A percentile compares a stretch with the other conserved stretches of the same genome.
These are phyloP conservation scores for Umbilicus rupestris DNA, from an alignment of 164 flowering plant species.

Conservation along the genomic window DNA sequence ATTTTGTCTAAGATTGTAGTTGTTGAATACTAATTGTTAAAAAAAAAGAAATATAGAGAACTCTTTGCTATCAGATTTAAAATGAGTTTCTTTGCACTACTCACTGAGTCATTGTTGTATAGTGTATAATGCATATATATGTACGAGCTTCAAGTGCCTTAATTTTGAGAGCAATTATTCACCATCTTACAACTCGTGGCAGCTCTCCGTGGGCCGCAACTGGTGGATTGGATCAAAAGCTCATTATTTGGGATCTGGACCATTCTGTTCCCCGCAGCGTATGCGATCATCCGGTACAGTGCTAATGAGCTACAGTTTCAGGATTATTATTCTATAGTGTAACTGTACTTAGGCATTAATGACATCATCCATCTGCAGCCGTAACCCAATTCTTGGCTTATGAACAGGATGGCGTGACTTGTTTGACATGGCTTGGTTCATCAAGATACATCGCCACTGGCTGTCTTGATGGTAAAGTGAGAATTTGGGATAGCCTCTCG, in stretches of 20 bases:
- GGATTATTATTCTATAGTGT: not conserved
- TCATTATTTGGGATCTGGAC: constrained; percentile 75
- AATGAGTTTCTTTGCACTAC: not conserved
- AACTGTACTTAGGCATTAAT: not conserved
- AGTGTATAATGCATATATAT: not conserved
- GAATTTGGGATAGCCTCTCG: constrained; percentile 82
- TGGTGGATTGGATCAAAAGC: constrained; percentile 75
- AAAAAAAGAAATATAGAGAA: not conserved
- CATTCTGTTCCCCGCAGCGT: constrained; percentile 50
- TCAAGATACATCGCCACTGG: constrained; percentile 66
- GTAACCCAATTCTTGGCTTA: not conserved
- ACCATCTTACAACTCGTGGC: constrained; percentile 13
- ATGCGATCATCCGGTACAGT: constrained; percentile 72
- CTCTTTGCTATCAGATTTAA: not conserved
- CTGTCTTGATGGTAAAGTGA: constrained; percentile 57
- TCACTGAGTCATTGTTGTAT: not conserved
- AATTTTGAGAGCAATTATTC: no score
- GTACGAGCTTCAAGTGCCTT: not conserved
- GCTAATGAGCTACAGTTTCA: not conserved
- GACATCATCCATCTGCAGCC: not conserved
- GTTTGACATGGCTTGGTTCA: constrained; percentile 71
- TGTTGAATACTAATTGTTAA: no score
- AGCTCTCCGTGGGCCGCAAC: constrained; percentile 76
- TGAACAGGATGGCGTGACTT: constrained; percentile 64
- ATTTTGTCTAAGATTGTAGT: not conserved